Percentiles rank a stretch among this genome's conserved stretches.
Conservation (phyloP, 1,139 yeast species). For the Casaregolazyma suthepensis region DNA sequence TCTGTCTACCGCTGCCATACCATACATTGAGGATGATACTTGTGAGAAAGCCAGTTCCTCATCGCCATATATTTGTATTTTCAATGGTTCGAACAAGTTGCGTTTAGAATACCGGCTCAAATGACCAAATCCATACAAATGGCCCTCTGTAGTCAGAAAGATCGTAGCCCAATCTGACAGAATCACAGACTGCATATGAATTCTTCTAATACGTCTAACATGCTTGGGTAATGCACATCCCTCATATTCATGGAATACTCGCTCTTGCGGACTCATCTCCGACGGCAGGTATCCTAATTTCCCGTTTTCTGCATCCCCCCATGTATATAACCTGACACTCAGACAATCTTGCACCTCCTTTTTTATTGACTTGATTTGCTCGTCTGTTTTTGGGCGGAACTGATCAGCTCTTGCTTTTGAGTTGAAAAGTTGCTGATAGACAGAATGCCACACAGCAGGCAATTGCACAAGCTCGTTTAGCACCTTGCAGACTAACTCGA, state of each 20-base stretch:
- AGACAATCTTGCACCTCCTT: neutral
- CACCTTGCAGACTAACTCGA: neutral
- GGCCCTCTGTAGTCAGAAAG: neutral
- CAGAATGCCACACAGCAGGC: neutral
- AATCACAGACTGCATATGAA: neutral
- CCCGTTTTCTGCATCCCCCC: neutral
- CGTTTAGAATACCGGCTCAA: neutral
- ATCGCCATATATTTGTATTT: neutral
- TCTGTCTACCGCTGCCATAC: neutral
- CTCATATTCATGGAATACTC: neutral
- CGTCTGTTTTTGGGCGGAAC: neutral
- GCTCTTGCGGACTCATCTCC: neutral
- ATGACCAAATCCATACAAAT: neutral
- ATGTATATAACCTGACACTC: neutral
- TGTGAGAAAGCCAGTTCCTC: neutral
- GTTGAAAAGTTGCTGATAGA: neutral
- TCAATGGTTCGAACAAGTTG: neutral
- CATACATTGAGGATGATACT: neutral
- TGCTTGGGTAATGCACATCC: neutral
- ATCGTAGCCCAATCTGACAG: neutral
- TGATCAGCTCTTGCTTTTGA: neutral
- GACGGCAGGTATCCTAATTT: neutral
- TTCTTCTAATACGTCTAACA: neutral
- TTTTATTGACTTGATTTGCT: neutral
- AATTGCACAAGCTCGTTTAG: neutral